A percentile compares a stretch with the other conserved stretches of the same genome.
Evolutionary conservation across 2,329 filamentous ascomycete genomes (phyloP).

Genomic region (Aspergillus caelatus): DNA sequence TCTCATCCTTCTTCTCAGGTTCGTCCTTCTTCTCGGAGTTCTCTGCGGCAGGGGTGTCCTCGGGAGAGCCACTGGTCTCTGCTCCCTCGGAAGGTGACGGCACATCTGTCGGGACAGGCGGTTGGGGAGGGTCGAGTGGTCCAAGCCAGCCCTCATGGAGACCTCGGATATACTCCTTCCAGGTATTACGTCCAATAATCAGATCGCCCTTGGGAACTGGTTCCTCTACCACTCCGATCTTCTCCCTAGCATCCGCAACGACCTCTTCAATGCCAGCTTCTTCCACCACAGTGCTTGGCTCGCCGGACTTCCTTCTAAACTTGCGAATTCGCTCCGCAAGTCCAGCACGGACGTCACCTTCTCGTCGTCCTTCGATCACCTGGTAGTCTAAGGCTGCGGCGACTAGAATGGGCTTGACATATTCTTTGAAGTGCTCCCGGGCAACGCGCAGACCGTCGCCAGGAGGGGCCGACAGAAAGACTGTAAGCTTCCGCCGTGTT

Average conservation of each 20-base stretch:
- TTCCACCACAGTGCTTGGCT: slow-evolving; percentile 50
- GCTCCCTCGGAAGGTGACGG: slow-evolving; percentile 17
- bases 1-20: slow-evolving; percentile 49
- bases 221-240: slow-evolving; percentile 70
- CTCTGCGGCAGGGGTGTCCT: slow-evolving; percentile 27
- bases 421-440: slow-evolving; percentile 95
- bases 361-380: slow-evolving; percentile 85
- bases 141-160: slow-evolving; percentile 96
- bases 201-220: slow-evolving; percentile 79
- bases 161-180: slow-evolving; percentile 96
- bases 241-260: slow-evolving; percentile 65
- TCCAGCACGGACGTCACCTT: slow-evolving; percentile 88
- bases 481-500: slow-evolving; percentile 80
- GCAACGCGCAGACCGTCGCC: slow-evolving; percentile 80
- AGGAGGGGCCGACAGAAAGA: slow-evolving; percentile 84
- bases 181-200: slow-evolving; percentile 85
- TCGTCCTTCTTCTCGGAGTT: slow-evolving; percentile 51
- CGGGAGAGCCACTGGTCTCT: slow-evolving; percentile 30
- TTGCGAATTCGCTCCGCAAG: slow-evolving; percentile 83
- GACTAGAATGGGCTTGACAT: slow-evolving; percentile 89
- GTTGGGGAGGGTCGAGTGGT: slow-evolving; percentile 61
- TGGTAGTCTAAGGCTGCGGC: slow-evolving; percentile 94
- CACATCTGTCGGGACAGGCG: slow-evolving; percentile 27
- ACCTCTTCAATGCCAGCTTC: slow-evolving; percentile 60
- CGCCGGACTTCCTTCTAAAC: slow-evolving; percentile 62